A percentile compares a stretch with the other conserved stretches of the same genome.
Conservation (phyloP, 1,284 basidiomycete species). For the Pyrrhoderma noxium region DNA sequence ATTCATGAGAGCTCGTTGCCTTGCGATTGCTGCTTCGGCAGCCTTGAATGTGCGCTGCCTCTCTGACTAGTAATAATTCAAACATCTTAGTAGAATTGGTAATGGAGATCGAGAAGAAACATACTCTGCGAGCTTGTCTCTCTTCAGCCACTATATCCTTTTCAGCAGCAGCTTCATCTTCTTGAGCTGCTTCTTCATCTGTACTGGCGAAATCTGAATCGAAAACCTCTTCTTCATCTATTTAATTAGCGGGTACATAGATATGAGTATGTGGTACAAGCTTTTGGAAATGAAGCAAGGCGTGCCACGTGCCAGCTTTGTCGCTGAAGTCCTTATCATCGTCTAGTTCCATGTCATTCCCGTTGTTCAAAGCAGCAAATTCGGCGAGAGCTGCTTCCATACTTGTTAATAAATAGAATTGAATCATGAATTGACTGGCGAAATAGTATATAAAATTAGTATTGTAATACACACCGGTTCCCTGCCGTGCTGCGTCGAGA, state of each 20-base stretch:
- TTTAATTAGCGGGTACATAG: neutral
- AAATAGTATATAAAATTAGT: neutral
- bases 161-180: constrained; percentile 50
- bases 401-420: constrained; percentile 29
- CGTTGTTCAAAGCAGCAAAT: constrained; percentile 44
- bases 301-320: constrained; percentile 46
- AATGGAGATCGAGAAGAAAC: constrained; percentile 5
- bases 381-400: constrained; percentile 72
- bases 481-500: constrained; percentile 65
- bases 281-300: constrained; percentile 6
- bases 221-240: constrained; percentile 74
- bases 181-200: constrained; percentile 58
- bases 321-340: constrained; percentile 60
- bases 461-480: constrained; percentile 43
- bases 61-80: constrained; percentile 1
- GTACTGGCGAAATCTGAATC: constrained; percentile 79
- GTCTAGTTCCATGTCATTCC: constrained; percentile 47
- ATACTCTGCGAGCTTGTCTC: constrained; percentile 46
- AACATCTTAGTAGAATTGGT: too few relatives aligned
- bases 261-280: constrained; percentile 16
- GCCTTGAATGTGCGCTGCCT: constrained; percentile 43
- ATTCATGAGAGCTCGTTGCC: constrained; percentile 18
- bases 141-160: constrained; percentile 54
- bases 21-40: constrained; percentile 33
- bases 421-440: constrained; percentile 15